A percentile compares a stretch with the other conserved stretches of the same genome.
Conservation (phyloP, 768 basidiomycete genomes). For the Leccinum longicurvipes region DNA sequence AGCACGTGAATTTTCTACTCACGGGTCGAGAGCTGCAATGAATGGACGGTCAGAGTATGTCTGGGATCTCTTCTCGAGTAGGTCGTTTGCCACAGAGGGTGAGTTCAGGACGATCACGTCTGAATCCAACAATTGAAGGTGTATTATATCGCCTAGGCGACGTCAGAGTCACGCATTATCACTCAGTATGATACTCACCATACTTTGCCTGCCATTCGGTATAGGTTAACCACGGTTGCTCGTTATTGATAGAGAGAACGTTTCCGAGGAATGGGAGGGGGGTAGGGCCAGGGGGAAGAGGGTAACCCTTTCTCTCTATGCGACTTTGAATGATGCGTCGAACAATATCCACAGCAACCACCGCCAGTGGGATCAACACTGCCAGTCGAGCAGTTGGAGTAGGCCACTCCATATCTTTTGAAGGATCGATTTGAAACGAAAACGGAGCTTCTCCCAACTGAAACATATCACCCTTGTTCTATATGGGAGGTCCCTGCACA, state of each 20-base stretch:
- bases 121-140: not conserved
- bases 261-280: not conserved
- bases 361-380: not conserved
- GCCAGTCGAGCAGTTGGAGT: not conserved
- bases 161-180: not conserved
- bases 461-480: no score
- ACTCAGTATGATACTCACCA: not conserved
- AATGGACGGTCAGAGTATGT: not conserved
- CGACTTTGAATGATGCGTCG: not conserved
- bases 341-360: not conserved
- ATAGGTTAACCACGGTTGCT: not conserved
- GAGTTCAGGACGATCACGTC: slow-evolving; percentile 1
- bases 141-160: not conserved
- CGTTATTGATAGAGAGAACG: not conserved
- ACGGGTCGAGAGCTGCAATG: not conserved
- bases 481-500: no score
- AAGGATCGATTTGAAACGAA: no score
- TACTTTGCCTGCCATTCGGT: not conserved
- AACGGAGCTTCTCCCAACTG: no score
- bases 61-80: not conserved
- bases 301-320: not conserved
- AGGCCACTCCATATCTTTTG: not conserved
- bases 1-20: not conserved
- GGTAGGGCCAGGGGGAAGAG: not conserved
- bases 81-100: not conserved